phyloP scores from a whole-genome alignment of 371 early-diverging fungal species.

The Mucor irregularis region DNA sequence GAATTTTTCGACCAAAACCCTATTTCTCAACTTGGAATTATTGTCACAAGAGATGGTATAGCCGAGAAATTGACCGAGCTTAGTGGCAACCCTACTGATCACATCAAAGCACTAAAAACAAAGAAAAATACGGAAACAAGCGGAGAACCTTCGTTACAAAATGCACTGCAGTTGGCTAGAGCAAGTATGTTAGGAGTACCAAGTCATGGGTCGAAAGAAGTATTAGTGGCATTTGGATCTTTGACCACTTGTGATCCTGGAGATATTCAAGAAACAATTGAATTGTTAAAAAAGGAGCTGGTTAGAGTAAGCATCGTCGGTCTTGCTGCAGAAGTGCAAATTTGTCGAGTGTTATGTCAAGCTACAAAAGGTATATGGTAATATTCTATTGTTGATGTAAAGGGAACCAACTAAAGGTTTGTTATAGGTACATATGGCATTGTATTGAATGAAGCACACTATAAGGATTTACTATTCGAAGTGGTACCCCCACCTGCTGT shows the following conservation, averaged over 20 bases:
- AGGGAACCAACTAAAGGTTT: not conserved
- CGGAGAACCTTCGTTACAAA: slow-evolving; percentile 93
- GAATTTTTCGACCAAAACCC: slow-evolving; percentile 97
- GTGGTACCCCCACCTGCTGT: slow-evolving; percentile 84
- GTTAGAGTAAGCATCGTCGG: slow-evolving; percentile 87
- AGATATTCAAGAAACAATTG: slow-evolving; percentile 82
- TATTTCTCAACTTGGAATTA: slow-evolving; percentile 86
- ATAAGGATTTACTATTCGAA: slow-evolving; percentile 77
- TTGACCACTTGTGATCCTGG: slow-evolving; percentile 93
- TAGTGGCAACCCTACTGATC: slow-evolving; percentile 80
- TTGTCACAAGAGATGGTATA: slow-evolving; percentile 85
- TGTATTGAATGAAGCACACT: slow-evolving; percentile 81
- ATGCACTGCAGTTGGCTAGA: slow-evolving; percentile 85
- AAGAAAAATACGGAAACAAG: slow-evolving; percentile 72
- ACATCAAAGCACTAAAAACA: slow-evolving; percentile 65
- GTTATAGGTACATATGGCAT: slow-evolving; percentile 79
- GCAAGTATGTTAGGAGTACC: slow-evolving; percentile 77
- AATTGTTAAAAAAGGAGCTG: slow-evolving; percentile 60
- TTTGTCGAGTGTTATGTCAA: slow-evolving; percentile 72
- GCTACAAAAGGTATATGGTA: slow-evolving; percentile 70
- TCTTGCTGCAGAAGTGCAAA: slow-evolving; percentile 88
- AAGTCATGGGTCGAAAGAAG: slow-evolving; percentile 88
- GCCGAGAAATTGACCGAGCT: slow-evolving; percentile 87
- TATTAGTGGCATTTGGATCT: slow-evolving; percentile 82
- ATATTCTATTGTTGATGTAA: not conserved